Base-by-base conservation (phyloP, 139 green algal species). In the Axilococcus clingmanii region DNA sequence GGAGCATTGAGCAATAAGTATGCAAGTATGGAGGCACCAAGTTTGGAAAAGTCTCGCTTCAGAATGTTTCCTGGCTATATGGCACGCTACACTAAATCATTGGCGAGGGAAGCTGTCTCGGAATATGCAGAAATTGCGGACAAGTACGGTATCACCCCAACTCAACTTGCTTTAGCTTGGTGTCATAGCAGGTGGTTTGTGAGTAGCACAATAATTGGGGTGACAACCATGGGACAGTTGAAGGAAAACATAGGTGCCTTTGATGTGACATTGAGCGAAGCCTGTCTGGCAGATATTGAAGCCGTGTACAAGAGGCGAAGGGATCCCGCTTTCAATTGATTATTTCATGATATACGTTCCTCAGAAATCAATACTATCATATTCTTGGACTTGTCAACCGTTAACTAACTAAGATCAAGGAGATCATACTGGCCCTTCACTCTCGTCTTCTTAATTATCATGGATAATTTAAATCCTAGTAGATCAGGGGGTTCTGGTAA, bases 151-250 rank as follows among this genome's bases (percentile, higher is more conserved):
- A 32, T 95, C 16, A 91, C 82, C 4, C 66, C 79, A 7, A 67
- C 82, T 28, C 52, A 91, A 67, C 68, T 95, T 44, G 84, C 87
- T 11, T 72, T 95, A 27, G 80, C 74, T 2, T 97, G 72, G 72
- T 89, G 80, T 69, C 68, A 78, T 14, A 74, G 49, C 23, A 64
- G 71, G 16, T 83, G 67, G 69, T 87, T 57, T 36, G 65, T 82
- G 5, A 42, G 66, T n/a, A 75, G 50, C 59, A 91, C 75, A 44
- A 96, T 96, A 73, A 88, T 95, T 55, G 87, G 88, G 16, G 88
- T 88, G 20, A 97, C 89, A 33, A 83, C 44, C 25, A 68, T 94
- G 78, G 57, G 79, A 20, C 84, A 95, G 57, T 68, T 95, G 11
- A 81, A 85, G 63, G 81, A 94, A 59, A 87, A 93, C 54, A 64